Evolutionary conservation across 345 rosid genomes (phyloP).

Genomic region (Brassica incana): DNA sequence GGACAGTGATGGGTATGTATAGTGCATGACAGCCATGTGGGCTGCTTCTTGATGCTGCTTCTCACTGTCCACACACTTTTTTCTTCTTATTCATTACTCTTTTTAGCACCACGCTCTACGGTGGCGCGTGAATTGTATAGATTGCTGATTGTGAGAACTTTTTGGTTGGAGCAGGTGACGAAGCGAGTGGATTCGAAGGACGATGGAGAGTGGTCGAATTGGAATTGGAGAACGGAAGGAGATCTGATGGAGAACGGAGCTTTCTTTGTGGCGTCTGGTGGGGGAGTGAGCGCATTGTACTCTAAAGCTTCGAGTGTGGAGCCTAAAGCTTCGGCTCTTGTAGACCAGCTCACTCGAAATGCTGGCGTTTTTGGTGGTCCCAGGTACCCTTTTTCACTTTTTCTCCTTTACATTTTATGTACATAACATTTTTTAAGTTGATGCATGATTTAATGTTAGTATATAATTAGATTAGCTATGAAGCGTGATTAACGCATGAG

Average conservation of each 20-base stretch:
- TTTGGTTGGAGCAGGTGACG: conserved; percentile 55
- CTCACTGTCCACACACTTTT: conserved; percentile 18
- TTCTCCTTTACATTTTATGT: background rate
- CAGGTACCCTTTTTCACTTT: conserved; percentile 44
- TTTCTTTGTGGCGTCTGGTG: conserved; percentile 81
- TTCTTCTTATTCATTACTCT: background rate
- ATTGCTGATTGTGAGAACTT: background rate
- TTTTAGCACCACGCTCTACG: conserved; percentile 20
- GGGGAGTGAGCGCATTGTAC: conserved; percentile 49
- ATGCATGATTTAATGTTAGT: conserved; percentile 14
- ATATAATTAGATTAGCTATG: conserved; percentile 20
- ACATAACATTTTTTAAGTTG: background rate
- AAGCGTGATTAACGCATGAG: conserved; percentile 27
- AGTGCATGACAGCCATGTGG: conserved; percentile 40
- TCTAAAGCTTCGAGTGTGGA: conserved; percentile 71
- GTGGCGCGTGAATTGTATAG: background rate
- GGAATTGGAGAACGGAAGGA: conserved; percentile 92
- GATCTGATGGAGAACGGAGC: conserved; percentile 85
- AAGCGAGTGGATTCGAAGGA: conserved; percentile 79
- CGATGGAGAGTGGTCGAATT: conserved; percentile 63
- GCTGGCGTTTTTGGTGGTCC: conserved; percentile 71
- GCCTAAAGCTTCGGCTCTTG: conserved; percentile 60
- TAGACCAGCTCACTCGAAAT: conserved; percentile 62
- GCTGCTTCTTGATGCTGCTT: conserved; percentile 24
- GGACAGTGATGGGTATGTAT: conserved; percentile 32